Percentiles rank a stretch among this genome's conserved stretches.
These are phyloP conservation scores for Akebia trifoliata DNA, from an alignment of 164 flowering plant species.

Conservation along the genomic window DNA sequence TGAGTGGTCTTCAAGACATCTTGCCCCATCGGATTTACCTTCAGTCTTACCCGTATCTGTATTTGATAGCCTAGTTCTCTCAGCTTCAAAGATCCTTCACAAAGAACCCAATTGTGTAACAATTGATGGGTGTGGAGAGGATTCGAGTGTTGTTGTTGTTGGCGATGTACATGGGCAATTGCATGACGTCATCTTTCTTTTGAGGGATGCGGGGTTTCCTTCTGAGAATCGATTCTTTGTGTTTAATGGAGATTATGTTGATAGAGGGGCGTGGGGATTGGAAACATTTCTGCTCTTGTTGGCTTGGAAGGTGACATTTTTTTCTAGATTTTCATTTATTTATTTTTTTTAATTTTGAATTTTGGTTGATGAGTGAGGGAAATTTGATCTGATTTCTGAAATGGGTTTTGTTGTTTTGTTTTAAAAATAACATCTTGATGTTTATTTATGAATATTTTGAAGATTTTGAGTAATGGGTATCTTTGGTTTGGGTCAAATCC, in stretches of 20 bases:
- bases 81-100: constrained; percentile 81
- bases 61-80: constrained; percentile 56
- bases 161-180: constrained; percentile 94
- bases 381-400: not conserved
- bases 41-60: constrained; percentile 62
- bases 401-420: not conserved
- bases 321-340: not conserved
- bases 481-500: not conserved
- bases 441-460: not conserved
- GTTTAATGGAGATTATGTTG: constrained; percentile 97
- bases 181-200: constrained; percentile 65
- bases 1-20: constrained; percentile 69
- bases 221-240: constrained; percentile 58
- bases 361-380: not conserved
- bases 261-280: constrained; percentile 97
- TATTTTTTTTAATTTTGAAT: not conserved
- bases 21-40: constrained; percentile 57
- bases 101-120: constrained; percentile 79
- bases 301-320: constrained; percentile 75
- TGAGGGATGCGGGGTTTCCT: constrained; percentile 69
- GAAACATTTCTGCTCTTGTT: constrained; percentile 74
- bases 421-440: not conserved
- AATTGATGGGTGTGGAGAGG: constrained; percentile 32
- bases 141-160: constrained; percentile 64
- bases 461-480: not conserved